phyloP scores from a whole-genome alignment of 1,284 basidiomycete genomes.

The Macrocystidia cucumis region DNA sequence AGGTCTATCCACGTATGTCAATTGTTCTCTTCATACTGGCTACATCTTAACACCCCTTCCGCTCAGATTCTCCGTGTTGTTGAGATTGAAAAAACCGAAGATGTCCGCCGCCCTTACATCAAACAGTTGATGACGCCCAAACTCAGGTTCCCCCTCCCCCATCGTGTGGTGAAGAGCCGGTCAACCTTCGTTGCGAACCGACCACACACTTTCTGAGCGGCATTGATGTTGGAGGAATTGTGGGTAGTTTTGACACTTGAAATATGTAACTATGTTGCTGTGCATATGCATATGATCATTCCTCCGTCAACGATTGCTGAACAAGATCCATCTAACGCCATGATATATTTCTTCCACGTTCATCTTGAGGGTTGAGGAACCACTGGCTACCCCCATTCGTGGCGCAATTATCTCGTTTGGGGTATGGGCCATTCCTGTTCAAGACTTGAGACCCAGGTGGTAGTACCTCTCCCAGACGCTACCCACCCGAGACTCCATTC shows the following conservation, averaged over 20 bases:
- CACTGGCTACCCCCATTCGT: too few relatives aligned
- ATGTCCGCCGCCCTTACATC: constrained; percentile 95
- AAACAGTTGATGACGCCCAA: constrained; percentile 88
- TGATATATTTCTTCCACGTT: constrained; percentile 31
- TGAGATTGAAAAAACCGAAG: constrained; percentile 88
- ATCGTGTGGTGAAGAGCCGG: constrained; percentile 71
- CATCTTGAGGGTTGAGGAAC: too few relatives aligned
- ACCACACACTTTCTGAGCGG: constrained; percentile 59
- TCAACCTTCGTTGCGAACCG: constrained; percentile 71
- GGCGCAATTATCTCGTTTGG: too few relatives aligned
- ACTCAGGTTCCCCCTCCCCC: constrained; percentile 98
- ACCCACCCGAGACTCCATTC: too few relatives aligned
- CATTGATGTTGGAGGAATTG: too few relatives aligned
- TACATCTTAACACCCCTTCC: constrained; percentile 3
- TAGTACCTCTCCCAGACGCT: too few relatives aligned
- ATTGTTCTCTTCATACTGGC: constrained; percentile 4
- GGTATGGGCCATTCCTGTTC: too few relatives aligned
- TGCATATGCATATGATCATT: neutral
- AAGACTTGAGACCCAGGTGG: too few relatives aligned
- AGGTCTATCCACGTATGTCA: constrained; percentile 87
- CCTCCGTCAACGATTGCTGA: constrained; percentile 23
- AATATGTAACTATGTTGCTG: neutral
- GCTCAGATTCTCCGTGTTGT: constrained; percentile 87
- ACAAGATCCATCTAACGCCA: constrained; percentile 30
- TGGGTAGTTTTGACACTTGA: neutral